Evolutionary conservation across 1,284 basidiomycete genomes (phyloP).

Genomic region (Veloboletus limbatus): DNA sequence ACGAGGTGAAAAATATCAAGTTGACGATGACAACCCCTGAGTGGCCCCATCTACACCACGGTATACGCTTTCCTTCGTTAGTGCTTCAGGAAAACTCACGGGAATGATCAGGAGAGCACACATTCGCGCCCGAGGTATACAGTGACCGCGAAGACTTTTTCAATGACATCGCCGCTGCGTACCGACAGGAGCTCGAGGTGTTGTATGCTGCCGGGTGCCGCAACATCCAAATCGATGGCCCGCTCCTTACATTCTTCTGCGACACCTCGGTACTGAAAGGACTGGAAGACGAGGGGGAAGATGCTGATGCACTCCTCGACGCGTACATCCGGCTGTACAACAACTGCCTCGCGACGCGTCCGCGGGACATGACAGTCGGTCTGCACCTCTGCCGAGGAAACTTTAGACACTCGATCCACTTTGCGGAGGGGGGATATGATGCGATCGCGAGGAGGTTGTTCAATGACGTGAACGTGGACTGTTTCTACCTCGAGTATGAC

Average conservation of each 20-base stretch:
- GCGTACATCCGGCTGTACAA: constrained; percentile 73
- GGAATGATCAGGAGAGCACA: constrained; percentile 19
- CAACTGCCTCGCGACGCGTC: constrained; percentile 55
- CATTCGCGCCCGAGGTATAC: constrained; percentile 20
- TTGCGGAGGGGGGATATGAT: constrained; percentile 73
- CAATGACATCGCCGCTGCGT: constrained; percentile 66
- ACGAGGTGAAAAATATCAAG: constrained; percentile 68
- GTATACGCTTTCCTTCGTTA: constrained; percentile 23
- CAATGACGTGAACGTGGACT: constrained; percentile 69
- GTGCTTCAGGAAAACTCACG: not conserved
- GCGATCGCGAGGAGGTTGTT: constrained; percentile 75
- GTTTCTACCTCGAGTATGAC: constrained; percentile 80
- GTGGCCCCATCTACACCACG: constrained; percentile 76
- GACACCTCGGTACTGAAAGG: constrained; percentile 56
- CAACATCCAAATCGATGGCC: constrained; percentile 75
- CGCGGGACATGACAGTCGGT: constrained; percentile 63
- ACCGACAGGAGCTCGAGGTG: constrained; percentile 68
- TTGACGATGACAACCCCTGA: constrained; percentile 72
- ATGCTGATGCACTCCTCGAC: constrained; percentile 62
- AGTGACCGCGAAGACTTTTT: constrained; percentile 61
- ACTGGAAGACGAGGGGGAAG: constrained; percentile 58
- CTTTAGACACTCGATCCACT: constrained; percentile 64
- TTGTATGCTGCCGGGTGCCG: constrained; percentile 74
- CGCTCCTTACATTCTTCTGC: constrained; percentile 68
- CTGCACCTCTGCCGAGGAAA: constrained; percentile 82